phyloP scores from a whole-genome alignment of 2,329 filamentous ascomycete species.

The Beauveria brongniartii region DNA sequence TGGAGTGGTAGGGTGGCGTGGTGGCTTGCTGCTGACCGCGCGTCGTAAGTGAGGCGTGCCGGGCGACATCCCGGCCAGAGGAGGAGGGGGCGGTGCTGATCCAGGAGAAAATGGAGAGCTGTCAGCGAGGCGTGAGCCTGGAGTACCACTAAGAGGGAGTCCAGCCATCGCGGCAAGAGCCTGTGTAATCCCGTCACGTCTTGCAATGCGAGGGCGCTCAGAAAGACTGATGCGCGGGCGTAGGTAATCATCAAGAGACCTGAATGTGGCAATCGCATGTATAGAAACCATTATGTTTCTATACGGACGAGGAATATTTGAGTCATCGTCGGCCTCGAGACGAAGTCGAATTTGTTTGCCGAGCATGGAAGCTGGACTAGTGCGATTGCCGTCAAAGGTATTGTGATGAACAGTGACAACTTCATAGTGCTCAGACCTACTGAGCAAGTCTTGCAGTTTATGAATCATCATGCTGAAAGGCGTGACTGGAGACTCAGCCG shows the following conservation, averaged over 20 bases:
- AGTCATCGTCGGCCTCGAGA: conserved; percentile 80
- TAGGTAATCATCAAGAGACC: conserved; percentile 90
- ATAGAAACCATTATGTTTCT: conserved; percentile 97
- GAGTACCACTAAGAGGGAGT: conserved; percentile 46
- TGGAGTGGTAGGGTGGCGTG: conserved; percentile 31
- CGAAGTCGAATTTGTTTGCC: conserved; percentile 90
- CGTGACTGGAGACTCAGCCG: conserved; percentile 62
- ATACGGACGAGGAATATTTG: conserved; percentile 79
- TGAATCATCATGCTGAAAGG: conserved; percentile 86
- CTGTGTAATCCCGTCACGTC: conserved; percentile 58
- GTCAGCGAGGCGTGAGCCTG: conserved; percentile 37
- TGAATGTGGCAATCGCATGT: conserved; percentile 96
- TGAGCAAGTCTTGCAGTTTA: conserved; percentile 92
- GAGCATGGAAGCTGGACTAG: conserved; percentile 89
- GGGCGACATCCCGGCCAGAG: conserved; percentile 20
- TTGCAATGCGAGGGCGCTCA: conserved; percentile 55
- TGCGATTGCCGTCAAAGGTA: conserved; percentile 80
- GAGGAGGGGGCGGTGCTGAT: conserved; percentile 28
- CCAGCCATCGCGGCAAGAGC: conserved; percentile 72
- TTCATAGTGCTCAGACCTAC: conserved; percentile 95
- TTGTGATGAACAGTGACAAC: conserved; percentile 94
- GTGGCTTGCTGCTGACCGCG: conserved; percentile 29
- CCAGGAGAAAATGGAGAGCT: conserved; percentile 31
- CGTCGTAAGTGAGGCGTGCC: conserved; percentile 33
- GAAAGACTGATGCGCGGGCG: conserved; percentile 78